Evolutionary conservation across 306 rosid genomes (phyloP), one percentile per base, ranked within the genome.

Genomic region (Lotus japonicus): DNA sequence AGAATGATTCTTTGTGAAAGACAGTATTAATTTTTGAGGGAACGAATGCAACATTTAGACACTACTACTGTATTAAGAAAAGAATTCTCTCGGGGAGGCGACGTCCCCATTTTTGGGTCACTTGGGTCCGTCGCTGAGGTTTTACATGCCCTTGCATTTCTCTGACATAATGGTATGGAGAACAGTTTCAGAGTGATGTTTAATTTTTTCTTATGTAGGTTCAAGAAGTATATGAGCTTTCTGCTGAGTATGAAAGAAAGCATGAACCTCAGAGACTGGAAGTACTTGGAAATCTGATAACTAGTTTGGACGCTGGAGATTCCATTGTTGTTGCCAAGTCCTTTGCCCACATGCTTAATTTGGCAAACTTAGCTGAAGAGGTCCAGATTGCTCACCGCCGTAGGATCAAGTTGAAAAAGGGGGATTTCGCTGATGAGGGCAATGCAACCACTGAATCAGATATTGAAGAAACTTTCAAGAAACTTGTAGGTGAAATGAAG

Each of bases 361-460:
- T 92, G 80, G 98, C 96, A 41, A 92, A 92, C 87, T 84, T 92
- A 78, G 98, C 98, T 7, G 98, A 92, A 88, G 96, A 92, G 81
- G 96, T 92, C 76, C 96, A 92, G 79, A 92, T 89, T 36, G 96
- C 96, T 57, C 76, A 85, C 59, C 86, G 98, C 46, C 72, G 96
- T 54, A 80, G 92, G 62, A 85, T 73, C 85, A 92, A 92, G 82
- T 71, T 87, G 79, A 92, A 92, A 49, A 89, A 84, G 66, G 96
- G 98, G 0, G 95, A 82, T 73, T 87, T 92, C 60, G 83, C 65
- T 33, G 98, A 92, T 64, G 98, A 92, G 76, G 87, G 74, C 43
- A 85, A 84, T 64, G 98, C 98, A 50, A 76, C 95, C 9, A 92
- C 98, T 6, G 98, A 92, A 73, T 92, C 98, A 4, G 94, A 92